Percentiles rank a stretch among this genome's conserved stretches.
Evolutionary conservation across 352 stramenopile genomes (phyloP).

Genomic region (Phytophthora crassamura): DNA sequence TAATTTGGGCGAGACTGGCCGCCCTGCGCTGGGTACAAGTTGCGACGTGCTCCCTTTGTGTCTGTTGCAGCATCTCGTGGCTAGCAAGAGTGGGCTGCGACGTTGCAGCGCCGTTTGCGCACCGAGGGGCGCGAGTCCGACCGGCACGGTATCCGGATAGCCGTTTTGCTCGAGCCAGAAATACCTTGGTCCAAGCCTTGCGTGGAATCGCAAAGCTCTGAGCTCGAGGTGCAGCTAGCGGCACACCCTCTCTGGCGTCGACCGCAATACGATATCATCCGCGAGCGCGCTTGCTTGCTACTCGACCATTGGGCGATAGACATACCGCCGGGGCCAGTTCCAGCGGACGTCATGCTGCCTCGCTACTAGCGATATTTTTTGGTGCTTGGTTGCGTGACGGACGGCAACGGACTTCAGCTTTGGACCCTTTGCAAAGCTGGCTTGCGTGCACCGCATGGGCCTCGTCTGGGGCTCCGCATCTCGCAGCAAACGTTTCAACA

Average conservation of each 20-base stretch:
- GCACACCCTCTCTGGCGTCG: too few relatives aligned
- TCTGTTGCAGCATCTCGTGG: too few relatives aligned
- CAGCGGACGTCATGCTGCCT: slow-evolving; percentile 1
- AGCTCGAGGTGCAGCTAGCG: too few relatives aligned
- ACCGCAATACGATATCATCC: neutral
- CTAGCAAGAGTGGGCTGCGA: too few relatives aligned
- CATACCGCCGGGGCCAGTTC: neutral
- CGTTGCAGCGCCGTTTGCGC: too few relatives aligned
- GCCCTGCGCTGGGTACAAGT: too few relatives aligned
- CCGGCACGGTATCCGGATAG: too few relatives aligned
- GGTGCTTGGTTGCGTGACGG: neutral
- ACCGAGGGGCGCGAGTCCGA: too few relatives aligned
- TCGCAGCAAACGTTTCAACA: neutral
- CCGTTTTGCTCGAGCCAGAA: too few relatives aligned
- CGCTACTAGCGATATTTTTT: neutral
- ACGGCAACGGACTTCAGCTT: slow-evolving; percentile 4
- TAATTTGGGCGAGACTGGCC: neutral
- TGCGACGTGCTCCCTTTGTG: too few relatives aligned
- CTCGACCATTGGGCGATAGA: neutral
- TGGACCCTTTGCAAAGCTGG: neutral
- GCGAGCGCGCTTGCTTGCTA: neutral
- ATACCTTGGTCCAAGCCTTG: too few relatives aligned
- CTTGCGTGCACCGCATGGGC: neutral
- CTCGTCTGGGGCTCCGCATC: neutral
- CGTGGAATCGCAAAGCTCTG: too few relatives aligned